Evolutionary conservation across 805 yeast species (phyloP).

Genomic region (Sugiyamaella valdiviana): DNA sequence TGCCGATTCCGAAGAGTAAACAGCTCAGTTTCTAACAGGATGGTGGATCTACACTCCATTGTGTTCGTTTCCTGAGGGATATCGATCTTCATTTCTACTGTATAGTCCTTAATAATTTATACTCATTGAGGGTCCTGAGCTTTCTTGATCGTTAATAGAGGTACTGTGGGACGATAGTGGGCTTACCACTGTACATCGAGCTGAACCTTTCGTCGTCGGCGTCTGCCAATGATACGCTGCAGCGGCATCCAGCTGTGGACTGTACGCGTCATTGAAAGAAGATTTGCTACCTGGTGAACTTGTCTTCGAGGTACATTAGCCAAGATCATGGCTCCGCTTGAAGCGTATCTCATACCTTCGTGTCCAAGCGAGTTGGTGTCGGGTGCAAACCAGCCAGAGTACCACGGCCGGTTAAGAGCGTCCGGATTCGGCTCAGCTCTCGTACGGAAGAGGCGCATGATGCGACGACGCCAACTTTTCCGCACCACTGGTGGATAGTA

Average conservation of each 20-base stretch:
- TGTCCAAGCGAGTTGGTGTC: neutral
- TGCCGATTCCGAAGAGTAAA: neutral
- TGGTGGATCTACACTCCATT: neutral
- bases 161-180: neutral
- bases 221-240: neutral
- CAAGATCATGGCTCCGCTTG: neutral
- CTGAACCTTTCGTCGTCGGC: neutral
- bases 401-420: neutral
- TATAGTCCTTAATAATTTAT: no score
- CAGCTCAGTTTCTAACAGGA: constrained; percentile 6
- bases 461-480: neutral
- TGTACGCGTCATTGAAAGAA: neutral
- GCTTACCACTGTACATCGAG: neutral
- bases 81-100: no score
- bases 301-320: neutral
- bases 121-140: no score
- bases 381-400: neutral
- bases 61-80: constrained; percentile 11
- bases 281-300: neutral
- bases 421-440: neutral
- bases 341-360: neutral
- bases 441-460: neutral
- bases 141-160: neutral
- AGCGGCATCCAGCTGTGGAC: neutral
- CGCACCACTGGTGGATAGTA: neutral